A percentile compares a stretch with the other conserved stretches of the same genome.
Conservation (phyloP, 352 stramenopile species). For the Phytophthora hybrid region DNA sequence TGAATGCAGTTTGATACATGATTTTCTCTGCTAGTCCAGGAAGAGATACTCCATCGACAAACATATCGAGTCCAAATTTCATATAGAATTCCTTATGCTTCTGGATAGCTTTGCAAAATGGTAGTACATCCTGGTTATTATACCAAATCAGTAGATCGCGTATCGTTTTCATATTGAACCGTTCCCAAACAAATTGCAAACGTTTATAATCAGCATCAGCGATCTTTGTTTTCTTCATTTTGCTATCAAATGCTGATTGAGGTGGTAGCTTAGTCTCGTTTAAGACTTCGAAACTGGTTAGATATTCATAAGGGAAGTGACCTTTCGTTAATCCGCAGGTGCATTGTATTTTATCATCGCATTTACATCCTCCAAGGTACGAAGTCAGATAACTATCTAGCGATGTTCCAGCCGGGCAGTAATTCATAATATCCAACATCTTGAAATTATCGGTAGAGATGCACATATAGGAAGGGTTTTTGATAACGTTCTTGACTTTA, state of each 20-base stretch:
- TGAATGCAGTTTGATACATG: conserved; percentile 30
- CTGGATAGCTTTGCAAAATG: background rate
- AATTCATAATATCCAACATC: conserved; percentile 36
- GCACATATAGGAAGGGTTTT: conserved; percentile 34
- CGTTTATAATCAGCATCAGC: background rate
- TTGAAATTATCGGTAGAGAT: conserved; percentile 17
- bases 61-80: conserved; percentile 33
- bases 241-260: background rate
- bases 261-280: background rate
- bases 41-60: conserved; percentile 19
- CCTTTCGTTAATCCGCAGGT: conserved; percentile 32
- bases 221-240: background rate
- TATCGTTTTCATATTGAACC: background rate
- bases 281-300: conserved; percentile 12
- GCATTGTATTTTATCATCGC: conserved; percentile 39
- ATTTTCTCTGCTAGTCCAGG: conserved; percentile 23
- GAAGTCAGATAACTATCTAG: conserved; percentile 26
- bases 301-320: conserved; percentile 39
- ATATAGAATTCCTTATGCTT: conserved; percentile 20
- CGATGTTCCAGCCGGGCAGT: conserved; percentile 31
- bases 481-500: background rate
- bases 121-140: background rate
- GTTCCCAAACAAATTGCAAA: background rate
- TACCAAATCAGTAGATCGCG: background rate
- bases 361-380: conserved; percentile 23